Percentiles rank a stretch among this genome's conserved stretches.
phyloP scores from a whole-genome alignment of 1,139 yeast species.

The Candida frijolesensis region DNA sequence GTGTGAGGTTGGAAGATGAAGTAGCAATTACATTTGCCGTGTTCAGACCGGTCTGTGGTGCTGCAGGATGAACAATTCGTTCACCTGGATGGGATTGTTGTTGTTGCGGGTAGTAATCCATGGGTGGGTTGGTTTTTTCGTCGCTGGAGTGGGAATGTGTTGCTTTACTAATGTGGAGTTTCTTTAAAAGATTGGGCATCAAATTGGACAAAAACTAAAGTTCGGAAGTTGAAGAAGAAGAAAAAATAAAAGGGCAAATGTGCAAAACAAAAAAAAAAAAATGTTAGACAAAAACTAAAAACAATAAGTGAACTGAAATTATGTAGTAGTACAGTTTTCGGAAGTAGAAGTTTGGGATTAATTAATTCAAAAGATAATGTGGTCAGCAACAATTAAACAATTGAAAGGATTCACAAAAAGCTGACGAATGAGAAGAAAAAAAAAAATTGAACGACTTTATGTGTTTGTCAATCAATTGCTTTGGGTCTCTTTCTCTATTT shows the following conservation, averaged over 20 bases:
- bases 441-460: no score
- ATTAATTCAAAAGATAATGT: no score
- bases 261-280: neutral
- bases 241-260: neutral
- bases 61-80: conserved; percentile 15
- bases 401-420: no score
- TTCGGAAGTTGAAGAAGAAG: neutral
- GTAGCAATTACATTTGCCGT: conserved; percentile 15
- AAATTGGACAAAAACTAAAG: conserved; percentile 7
- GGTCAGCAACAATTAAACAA: no score
- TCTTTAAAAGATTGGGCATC: conserved; percentile 25
- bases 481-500: no score
- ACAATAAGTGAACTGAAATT: no score
- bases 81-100: conserved; percentile 17
- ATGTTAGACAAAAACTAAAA: neutral
- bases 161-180: conserved; percentile 24
- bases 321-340: no score
- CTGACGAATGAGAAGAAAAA: no score
- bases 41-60: conserved; percentile 15
- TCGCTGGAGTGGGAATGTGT: conserved; percentile 3
- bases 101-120: conserved; percentile 5
- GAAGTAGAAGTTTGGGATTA: no score
- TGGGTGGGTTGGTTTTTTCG: conserved; percentile 6
- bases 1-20: conserved; percentile 12
- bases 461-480: no score